Base-by-base conservation (phyloP, 345 rosid genomes). In the Ricinus communis region DNA sequence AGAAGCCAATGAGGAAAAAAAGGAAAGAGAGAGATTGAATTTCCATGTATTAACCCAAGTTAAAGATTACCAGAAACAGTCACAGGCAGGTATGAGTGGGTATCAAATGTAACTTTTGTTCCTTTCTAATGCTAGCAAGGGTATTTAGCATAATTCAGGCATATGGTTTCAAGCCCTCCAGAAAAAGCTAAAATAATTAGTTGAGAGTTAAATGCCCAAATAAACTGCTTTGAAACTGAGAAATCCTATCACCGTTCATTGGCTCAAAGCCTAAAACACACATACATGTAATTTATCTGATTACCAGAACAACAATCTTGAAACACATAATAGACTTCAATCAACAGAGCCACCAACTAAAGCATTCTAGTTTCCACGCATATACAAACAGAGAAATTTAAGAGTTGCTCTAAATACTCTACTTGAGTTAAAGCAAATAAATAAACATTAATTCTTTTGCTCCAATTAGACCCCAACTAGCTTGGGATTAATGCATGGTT, bases 1-100 rank as follows among this genome's bases (percentile, higher is more conserved):
- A 55, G 64, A 22, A 53, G 47, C 40, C 19, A 63, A 65, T 13
- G 14, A 58, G 73, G 27, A 31, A 53, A 45, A 14, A 46, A 41
- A 21, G 8, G 18, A 66, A 11, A 55, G 12, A 4, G 12, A 8
- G 8, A 18, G 19, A 14, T 38, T 30, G 6, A 28, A 8, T 1
- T 16, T 38, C 15, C 25, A 3, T 41, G n/a, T 52, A 49, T 22
- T 13, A 53, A 62, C 18, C 12, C 0, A 13, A 70, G 57, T n/a
- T 8, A 5, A 70, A 47, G 71, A 21, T 53, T 31, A 67, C 13
- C 38, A 41, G 24, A 61, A 59, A 62, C 14, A 24, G 53, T 14
- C 11, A 25, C 14, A 19, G 50, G 19, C 8, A 41, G 19, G 22
- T 22, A 6, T 5, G 27, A 11, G 10, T 8, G n/a, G n/a, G 28